These are phyloP conservation scores for Ophiostoma sp. DNA, from an alignment of 2,329 filamentous ascomycete genomes.

Conservation along the genomic window DNA sequence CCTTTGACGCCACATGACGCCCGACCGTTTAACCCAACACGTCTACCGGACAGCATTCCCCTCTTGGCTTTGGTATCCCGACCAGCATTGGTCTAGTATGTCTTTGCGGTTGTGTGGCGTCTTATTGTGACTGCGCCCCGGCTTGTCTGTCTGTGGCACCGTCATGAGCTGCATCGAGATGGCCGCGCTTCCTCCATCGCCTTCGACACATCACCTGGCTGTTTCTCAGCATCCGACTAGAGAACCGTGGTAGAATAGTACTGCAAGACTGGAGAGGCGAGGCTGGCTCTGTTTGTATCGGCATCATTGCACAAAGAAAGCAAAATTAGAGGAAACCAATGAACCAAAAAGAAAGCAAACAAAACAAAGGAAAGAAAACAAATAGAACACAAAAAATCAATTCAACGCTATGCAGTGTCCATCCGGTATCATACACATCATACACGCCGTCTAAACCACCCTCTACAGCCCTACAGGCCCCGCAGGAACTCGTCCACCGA, in stretches of 20 bases:
- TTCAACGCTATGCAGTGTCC: conserved; percentile 2
- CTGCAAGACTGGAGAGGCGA: not conserved
- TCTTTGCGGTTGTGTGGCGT: not conserved
- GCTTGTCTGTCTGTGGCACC: not conserved
- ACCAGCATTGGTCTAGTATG: not conserved
- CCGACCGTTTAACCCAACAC: not conserved
- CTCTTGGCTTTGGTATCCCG: not conserved
- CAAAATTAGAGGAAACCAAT: not conserved
- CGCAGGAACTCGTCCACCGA: conserved; percentile 72
- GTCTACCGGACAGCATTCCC: not conserved
- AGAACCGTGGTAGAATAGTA: not conserved
- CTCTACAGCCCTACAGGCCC: conserved; percentile 54
- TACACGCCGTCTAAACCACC: not conserved
- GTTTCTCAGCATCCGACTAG: not conserved
- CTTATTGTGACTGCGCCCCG: not conserved
- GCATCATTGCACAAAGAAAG: not conserved
- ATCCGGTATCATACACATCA: not conserved
- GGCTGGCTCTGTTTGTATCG: not conserved
- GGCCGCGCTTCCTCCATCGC: not conserved
- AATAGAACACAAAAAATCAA: not conserved
- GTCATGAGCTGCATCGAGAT: not conserved
- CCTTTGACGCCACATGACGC: not conserved
- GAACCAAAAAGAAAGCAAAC: not conserved
- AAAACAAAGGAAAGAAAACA: not conserved
- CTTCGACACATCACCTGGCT: not conserved